Evolutionary conservation across 257 asterid genomes (phyloP).

Genomic region (Hygrophila difformis): DNA sequence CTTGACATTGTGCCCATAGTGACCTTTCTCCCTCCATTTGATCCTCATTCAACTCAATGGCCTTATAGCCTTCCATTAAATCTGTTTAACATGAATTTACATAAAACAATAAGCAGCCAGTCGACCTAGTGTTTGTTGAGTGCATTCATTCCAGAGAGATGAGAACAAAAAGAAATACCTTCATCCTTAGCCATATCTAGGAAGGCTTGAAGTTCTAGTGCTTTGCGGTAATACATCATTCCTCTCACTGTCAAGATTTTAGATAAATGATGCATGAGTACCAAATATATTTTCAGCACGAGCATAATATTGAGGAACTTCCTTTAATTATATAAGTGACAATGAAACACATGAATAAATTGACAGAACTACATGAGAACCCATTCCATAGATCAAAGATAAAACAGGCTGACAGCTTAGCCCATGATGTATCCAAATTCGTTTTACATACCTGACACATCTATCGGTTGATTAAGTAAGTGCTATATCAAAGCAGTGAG

Average conservation of each 20-base stretch:
- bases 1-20: constrained; percentile 77
- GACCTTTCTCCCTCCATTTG: constrained; percentile 77
- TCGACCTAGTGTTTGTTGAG: background rate
- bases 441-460: background rate
- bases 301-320: too few relatives aligned
- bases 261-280: constrained; percentile 2
- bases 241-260: constrained; percentile 64
- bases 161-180: constrained; percentile 32
- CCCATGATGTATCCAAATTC: background rate
- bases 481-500: background rate
- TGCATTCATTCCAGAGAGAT: constrained; percentile 3
- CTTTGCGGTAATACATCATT: constrained; percentile 95
- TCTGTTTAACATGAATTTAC: constrained; percentile 36
- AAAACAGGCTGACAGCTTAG: too few relatives aligned
- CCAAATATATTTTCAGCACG: background rate
- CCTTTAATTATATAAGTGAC: too few relatives aligned
- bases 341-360: too few relatives aligned
- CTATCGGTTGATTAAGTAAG: background rate
- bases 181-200: constrained; percentile 94
- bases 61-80: constrained; percentile 86
- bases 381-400: too few relatives aligned
- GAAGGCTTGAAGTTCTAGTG: constrained; percentile 86
- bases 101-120: constrained; percentile 6
- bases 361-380: too few relatives aligned
- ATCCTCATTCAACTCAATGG: constrained; percentile 78